These are phyloP conservation scores for Polytolypa hystricis DNA, from an alignment of 2,329 filamentous ascomycete species.

Conservation along the genomic window DNA sequence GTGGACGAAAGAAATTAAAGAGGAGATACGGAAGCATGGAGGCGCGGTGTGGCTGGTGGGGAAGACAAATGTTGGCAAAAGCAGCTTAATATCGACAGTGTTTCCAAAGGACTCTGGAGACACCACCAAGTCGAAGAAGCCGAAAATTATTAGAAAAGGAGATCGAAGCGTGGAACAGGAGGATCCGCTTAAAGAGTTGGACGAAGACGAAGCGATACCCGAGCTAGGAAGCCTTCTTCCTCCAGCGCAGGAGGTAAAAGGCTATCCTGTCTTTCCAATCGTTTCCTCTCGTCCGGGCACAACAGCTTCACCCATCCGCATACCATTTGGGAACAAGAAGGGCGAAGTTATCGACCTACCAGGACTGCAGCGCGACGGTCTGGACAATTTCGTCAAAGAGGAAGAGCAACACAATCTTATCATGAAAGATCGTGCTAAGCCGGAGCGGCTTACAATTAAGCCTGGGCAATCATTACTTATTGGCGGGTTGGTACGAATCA, in stretches of 20 bases:
- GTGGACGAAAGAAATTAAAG: slow-evolving; percentile 82
- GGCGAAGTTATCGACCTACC: slow-evolving; percentile 92
- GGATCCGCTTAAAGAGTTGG: too few relatives aligned
- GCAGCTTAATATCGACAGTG: slow-evolving; percentile 73
- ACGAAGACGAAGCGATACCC: not conserved
- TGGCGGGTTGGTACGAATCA: slow-evolving; percentile 79
- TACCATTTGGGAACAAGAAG: slow-evolving; percentile 74
- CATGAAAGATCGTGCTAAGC: slow-evolving; percentile 65
- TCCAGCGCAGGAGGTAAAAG: slow-evolving; percentile 58
- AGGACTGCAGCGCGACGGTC: slow-evolving; percentile 62
- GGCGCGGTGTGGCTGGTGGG: slow-evolving; percentile 92
- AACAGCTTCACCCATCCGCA: slow-evolving; percentile 85
- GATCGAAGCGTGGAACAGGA: too few relatives aligned
- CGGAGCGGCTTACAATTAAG: slow-evolving; percentile 62
- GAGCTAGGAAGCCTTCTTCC: slow-evolving; percentile 52
- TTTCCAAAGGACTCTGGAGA: too few relatives aligned
- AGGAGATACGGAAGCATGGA: slow-evolving; percentile 72
- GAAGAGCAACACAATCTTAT: slow-evolving; percentile 57
- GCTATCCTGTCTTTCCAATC: slow-evolving; percentile 74
- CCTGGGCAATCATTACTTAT: slow-evolving; percentile 70
- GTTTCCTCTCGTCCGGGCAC: slow-evolving; percentile 84
- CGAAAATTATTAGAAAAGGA: too few relatives aligned
- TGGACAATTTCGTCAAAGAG: slow-evolving; percentile 60
- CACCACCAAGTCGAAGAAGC: too few relatives aligned
- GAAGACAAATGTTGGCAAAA: slow-evolving; percentile 98